Evolutionary conservation across 768 basidiomycete species (phyloP).

Genomic region (Tulasnella sp.): DNA sequence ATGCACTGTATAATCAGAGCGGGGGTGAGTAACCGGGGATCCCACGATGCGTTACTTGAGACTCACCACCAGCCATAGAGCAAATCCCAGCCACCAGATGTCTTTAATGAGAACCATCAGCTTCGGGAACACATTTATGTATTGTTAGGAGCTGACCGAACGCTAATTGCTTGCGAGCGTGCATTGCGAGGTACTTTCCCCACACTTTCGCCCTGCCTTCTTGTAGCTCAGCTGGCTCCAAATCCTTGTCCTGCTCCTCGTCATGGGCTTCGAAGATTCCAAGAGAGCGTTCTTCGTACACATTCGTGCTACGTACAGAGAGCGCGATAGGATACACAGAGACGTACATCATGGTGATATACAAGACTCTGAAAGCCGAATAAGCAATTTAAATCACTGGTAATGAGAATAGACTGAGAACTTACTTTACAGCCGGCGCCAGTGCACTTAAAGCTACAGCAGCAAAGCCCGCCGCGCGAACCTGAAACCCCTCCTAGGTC

Average conservation of each 20-base stretch:
- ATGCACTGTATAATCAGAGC: constrained; percentile 43
- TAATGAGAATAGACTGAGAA: constrained; percentile 7
- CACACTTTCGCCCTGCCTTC: constrained; percentile 50
- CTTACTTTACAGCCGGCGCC: constrained; percentile 82
- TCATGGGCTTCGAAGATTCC: constrained; percentile 49
- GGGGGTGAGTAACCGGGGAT: not conserved
- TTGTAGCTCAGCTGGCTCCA: constrained; percentile 28
- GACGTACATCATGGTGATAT: constrained; percentile 76
- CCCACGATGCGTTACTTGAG: not conserved
- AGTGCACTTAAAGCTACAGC: constrained; percentile 62
- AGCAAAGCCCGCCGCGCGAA: constrained; percentile 79
- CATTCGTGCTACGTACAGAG: constrained; percentile 77
- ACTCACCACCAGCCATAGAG: constrained; percentile 56
- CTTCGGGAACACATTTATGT: too few species aligned
- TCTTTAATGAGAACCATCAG: constrained; percentile 35
- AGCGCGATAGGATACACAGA: constrained; percentile 32
- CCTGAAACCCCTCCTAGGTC: constrained; percentile 27
- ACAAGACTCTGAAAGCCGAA: constrained; percentile 50
- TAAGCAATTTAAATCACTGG: not conserved
- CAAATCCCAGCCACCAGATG: constrained; percentile 91
- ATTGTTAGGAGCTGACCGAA: constrained; percentile 46
- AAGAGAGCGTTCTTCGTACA: constrained; percentile 82
- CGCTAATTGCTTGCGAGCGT: constrained; percentile 78
- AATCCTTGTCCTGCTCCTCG: constrained; percentile 38
- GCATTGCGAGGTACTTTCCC: constrained; percentile 69